Evolutionary conservation across 108 stramenopile species (phyloP), one percentile per base, ranked within the genome.

Genomic region (Fragilariopsis cylindrus): DNA sequence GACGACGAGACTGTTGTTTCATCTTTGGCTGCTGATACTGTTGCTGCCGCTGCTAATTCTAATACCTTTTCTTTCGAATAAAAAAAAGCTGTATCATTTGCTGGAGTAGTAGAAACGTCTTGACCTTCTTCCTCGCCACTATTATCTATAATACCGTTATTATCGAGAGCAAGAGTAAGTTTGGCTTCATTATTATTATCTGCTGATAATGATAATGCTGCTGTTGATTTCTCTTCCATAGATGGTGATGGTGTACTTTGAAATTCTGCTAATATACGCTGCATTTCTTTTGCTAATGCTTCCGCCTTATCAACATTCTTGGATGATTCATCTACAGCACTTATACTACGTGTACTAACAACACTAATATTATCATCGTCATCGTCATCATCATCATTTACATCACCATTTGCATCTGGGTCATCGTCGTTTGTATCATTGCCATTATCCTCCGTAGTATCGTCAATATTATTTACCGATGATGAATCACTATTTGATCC

Each of bases 261-360:
- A 6, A 8, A 40, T 63, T 63, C 62, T 12, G 40, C 62, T 9
- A 63, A 44, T n/a, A 12, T 9, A 6, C 62, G 42, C 39, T 63
- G 7, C 62, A 63, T 63, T 15, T 63, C 62, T 44, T 63, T 43
- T n/a, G 62, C 62, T n/a, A 63, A 44, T 8, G 62, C 62, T 43
- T 63, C 62, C 12, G 62, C 62, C 13, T 63, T 43, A n/a, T 63
- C 43, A 41, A 63, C 62, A 45, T 63, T 63, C 15, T 63, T 63
- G 9, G 16, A 41, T 0, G 62, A 63, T 40, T 63, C 62, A 45
- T 63, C 62, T 42, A 63, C 39, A 30, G 30, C 30, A 30, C 30
- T 30, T 30, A 30, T 30, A 30, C 30, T 30, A 30, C 30, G 30
- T 30, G 30, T 30, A 30, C 30, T 30, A 30, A 30, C 30, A 44